Evolutionary conservation across 805 yeast genomes (phyloP), one percentile per base, ranked within the genome.

Genomic region (Sugiyamaella americana): DNA sequence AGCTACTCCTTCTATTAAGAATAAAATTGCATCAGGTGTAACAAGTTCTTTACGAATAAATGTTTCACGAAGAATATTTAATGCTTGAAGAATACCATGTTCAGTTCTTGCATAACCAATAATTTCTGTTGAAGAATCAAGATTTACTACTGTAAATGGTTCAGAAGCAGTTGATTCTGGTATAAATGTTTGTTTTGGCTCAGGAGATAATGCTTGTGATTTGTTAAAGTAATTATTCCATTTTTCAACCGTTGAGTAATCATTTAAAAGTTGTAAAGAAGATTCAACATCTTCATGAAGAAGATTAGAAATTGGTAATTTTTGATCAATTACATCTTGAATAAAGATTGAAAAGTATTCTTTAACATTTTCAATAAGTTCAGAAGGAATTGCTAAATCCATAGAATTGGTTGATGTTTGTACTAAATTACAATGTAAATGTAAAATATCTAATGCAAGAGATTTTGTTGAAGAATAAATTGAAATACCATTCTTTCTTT

Each of bases 1-100:
- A 18, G 36, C 44, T 8, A 56, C 53, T 3, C 46, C 44, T 17
- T 57, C 60, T 19, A 58, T 29, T 1, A 55, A 36, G 10, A 56
- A 47, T 6, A 50, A 19, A 22, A 54, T 24, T 1, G 60, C 55
- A 26, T 52, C 54, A 3, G 58, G 52, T 32, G 48, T 40, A 17
- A 58, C 39, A 4, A 38, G 32, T 8, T 38, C 48, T 4, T 48
- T 40, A 2, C 42, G 37, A 20, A 41, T 18, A 4, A 56, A 17
- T 1, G 58, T 49, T 16, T 36, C 52, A 24, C 50, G 50, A 16
- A 56, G 44, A 22, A 42, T 41, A 3, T 43, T 41, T 26, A 37
- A 41, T 3, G 58, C 59, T 13, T 40, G 30, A 23, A 29, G 19
- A 10, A 53, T n/a, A 2, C 52, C 51, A 24, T 46, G 43, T 10